Base-by-base conservation (phyloP, 306 rosid genomes). In the Trifolium repens region DNA sequence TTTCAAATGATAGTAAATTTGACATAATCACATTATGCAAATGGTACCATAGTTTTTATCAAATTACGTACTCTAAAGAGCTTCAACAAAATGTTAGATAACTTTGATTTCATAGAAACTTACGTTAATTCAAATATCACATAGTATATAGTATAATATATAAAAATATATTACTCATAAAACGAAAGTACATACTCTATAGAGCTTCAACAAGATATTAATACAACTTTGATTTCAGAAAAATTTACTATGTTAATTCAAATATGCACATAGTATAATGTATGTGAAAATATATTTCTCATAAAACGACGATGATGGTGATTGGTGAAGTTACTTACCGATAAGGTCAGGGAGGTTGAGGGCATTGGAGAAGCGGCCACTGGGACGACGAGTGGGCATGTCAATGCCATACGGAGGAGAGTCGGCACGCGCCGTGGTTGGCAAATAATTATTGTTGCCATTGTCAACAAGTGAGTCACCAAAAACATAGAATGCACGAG, bases 321-420 rank as follows among this genome's bases (percentile, higher is more conserved):
- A 67, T 8, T 2, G 14, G 11, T 44, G 26, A 67, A 7, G 58
- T 24, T 44, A 49, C 37, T 22, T 19, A 82, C 86, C 74, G 65
- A 87, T 83, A 16, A 87, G 68, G 81, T 89, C 91, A 14, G 93
- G 89, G 62, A 89, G 80, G 87, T 85, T 87, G 42, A 83, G 52
- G 81, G 89, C 93, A 17, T 89, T 87, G 78, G 93, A 87, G 88
- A 89, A 89, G 69, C 89, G 91, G 13, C 93, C 89, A 5, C 88
- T 87, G 65, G 91, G 93, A 15, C 76, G 80, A 44, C 58, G 87
- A 4, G 87, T 79, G 3, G 91, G 89, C 35, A 10, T 78, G 10
- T 89, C 93, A 24, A 89, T 71, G 73, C 91, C 91, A 8, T 87
- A 79, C 3, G 93, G 93, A 8, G 88, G 88, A 58, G 78, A 83